phyloP scores from a whole-genome alignment of 164 flowering plant species.

The Annona cherimola region DNA sequence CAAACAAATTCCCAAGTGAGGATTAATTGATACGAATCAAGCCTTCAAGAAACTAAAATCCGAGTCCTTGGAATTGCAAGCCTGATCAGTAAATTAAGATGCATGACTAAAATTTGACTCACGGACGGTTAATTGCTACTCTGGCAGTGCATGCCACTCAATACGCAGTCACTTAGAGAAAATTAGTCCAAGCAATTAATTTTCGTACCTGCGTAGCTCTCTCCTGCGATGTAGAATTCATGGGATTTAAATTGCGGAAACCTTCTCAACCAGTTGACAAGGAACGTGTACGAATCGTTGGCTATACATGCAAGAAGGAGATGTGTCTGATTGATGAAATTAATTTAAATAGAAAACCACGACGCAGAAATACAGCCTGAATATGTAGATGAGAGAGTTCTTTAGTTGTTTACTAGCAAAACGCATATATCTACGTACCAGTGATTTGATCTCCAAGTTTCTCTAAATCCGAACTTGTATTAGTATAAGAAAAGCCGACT shows the following conservation, averaged over 20 bases:
- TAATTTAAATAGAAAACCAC: not conserved
- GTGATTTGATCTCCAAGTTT: constrained; percentile 12
- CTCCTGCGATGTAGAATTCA: constrained; percentile 13
- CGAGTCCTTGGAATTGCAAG: no score
- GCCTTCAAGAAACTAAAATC: not conserved
- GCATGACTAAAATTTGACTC: not conserved
- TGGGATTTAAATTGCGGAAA: constrained; percentile 13
- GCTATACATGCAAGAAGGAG: not conserved
- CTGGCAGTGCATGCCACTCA: not conserved
- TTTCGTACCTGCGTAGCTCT: constrained; percentile 15
- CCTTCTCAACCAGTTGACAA: constrained; percentile 14
- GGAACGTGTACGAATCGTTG: constrained; percentile 6
- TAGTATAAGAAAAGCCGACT: constrained; percentile 19
- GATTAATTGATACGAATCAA: no score
- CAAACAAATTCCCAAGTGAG: no score
- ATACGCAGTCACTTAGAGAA: not conserved
- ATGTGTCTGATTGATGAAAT: not conserved
- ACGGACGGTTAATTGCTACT: not conserved
- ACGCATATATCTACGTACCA: constrained; percentile 21
- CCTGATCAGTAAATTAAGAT: no score
- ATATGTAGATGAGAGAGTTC: no score
- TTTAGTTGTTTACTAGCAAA: not conserved
- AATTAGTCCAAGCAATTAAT: not conserved
- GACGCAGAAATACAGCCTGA: no score
- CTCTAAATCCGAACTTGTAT: constrained; percentile 6